These are phyloP conservation scores for Neofusicoccum sp. DNA, from an alignment of 2,329 filamentous ascomycete species.

Conservation along the genomic window DNA sequence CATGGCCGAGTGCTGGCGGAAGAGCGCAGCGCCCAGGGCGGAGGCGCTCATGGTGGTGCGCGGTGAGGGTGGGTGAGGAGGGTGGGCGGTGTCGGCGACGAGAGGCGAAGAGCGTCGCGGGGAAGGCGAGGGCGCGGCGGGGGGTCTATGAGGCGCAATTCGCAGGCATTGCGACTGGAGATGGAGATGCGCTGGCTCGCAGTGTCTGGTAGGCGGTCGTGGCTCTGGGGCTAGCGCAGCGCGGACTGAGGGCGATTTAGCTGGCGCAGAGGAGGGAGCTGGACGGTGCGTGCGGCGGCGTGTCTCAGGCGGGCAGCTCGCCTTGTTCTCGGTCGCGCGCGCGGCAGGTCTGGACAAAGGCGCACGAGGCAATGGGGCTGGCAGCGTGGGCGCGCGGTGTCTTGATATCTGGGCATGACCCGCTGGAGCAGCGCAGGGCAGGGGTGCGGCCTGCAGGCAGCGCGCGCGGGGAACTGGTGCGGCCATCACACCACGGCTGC, in stretches of 20 bases:
- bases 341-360: conserved; percentile 3
- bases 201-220: conserved; percentile 9
- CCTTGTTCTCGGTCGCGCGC: conserved; percentile 1
- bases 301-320: not conserved
- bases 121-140: not conserved
- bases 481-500: conserved; percentile 11
- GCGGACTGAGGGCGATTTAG: conserved; percentile 2
- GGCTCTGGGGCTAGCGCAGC: conserved; percentile 1
- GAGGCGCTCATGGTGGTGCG: conserved; percentile 3
- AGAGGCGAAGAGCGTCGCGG: too few species aligned
- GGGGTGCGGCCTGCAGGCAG: conserved; percentile 5
- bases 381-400: not conserved
- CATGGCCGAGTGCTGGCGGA: conserved; percentile 12
- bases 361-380: not conserved
- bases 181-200: not conserved
- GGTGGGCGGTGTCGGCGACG: not conserved
- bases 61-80: not conserved
- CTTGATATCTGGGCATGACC: conserved; percentile 13
- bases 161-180: not conserved
- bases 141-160: not conserved
- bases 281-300: conserved; percentile 7
- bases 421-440: not conserved
- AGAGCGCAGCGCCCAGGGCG: conserved; percentile 13
- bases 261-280: not conserved
- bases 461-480: conserved; percentile 15